phyloP scores from a whole-genome alignment of 2,329 filamentous ascomycete species.

The Penicillium capsulatum region DNA sequence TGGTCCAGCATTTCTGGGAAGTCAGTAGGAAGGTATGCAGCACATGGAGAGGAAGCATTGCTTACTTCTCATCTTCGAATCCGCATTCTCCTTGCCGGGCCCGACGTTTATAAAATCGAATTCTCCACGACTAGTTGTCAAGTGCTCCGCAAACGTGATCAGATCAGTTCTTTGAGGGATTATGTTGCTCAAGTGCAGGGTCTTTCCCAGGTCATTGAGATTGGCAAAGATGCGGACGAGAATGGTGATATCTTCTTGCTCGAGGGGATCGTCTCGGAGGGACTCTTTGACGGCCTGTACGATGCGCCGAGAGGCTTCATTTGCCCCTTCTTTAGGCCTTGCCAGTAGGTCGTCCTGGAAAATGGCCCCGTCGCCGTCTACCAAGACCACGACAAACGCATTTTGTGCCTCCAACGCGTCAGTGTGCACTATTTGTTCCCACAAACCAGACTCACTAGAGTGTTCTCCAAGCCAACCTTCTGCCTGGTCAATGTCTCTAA shows the following conservation, averaged over 20 bases:
- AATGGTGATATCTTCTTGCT: conserved; percentile 5
- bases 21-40: too few relatives aligned
- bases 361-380: conserved; percentile 13
- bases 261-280: background rate
- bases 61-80: conserved; percentile 12
- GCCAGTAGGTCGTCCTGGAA: conserved; percentile 9
- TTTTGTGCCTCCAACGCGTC: background rate
- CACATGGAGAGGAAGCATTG: background rate
- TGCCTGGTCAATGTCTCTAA: background rate
- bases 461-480: background rate
- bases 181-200: conserved; percentile 2
- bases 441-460: background rate
- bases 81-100: conserved; percentile 8
- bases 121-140: conserved; percentile 10
- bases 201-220: conserved; percentile 8
- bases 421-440: background rate
- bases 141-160: conserved; percentile 8
- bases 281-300: conserved; percentile 6
- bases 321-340: conserved; percentile 6
- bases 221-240: conserved; percentile 14
- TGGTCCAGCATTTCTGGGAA: conserved; percentile 10
- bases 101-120: conserved; percentile 13
- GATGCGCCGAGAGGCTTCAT: conserved; percentile 7
- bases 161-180: conserved; percentile 5
- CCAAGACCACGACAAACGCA: conserved; percentile 9